These are phyloP conservation scores for Santalum album DNA, from an alignment of 164 flowering plant species.

Conservation along the genomic window DNA sequence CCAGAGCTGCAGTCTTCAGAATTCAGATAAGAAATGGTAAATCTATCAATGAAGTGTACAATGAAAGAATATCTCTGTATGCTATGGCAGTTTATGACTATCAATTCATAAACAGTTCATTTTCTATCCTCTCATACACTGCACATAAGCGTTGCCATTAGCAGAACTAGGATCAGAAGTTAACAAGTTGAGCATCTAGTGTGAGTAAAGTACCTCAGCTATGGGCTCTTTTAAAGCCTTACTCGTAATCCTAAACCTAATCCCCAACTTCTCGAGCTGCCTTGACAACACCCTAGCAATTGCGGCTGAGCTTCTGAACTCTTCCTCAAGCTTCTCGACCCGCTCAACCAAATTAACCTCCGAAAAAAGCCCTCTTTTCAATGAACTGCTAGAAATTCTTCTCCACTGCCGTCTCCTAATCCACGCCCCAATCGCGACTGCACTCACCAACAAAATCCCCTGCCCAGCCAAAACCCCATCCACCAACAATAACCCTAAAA, in stretches of 20 bases:
- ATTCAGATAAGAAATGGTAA: slow-evolving; percentile 10
- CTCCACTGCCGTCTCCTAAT: slow-evolving; percentile 71
- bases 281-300: slow-evolving; percentile 61
- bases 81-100: background rate
- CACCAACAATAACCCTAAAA: slow-evolving; percentile 25
- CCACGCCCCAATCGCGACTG: slow-evolving; percentile 49
- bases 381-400: slow-evolving; percentile 34
- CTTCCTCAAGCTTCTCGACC: slow-evolving; percentile 87
- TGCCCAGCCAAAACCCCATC: slow-evolving; percentile 40
- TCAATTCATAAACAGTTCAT: too few relatives aligned
- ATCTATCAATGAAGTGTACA: too few relatives aligned
- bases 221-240: slow-evolving; percentile 59
- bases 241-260: slow-evolving; percentile 74
- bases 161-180: too few relatives aligned
- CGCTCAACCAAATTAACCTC: slow-evolving; percentile 52
- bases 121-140: too few relatives aligned
- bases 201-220: background rate
- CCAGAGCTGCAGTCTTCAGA: slow-evolving; percentile 74
- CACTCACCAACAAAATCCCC: slow-evolving; percentile 37
- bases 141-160: too few relatives aligned
- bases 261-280: slow-evolving; percentile 93
- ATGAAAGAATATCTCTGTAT: too few relatives aligned
- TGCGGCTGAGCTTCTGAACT: slow-evolving; percentile 45
- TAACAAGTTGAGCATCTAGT: too few relatives aligned
- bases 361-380: slow-evolving; percentile 13